Evolutionary conservation across 140 eudicot genomes (phyloP).

Genomic region (Flaveria floridana): DNA sequence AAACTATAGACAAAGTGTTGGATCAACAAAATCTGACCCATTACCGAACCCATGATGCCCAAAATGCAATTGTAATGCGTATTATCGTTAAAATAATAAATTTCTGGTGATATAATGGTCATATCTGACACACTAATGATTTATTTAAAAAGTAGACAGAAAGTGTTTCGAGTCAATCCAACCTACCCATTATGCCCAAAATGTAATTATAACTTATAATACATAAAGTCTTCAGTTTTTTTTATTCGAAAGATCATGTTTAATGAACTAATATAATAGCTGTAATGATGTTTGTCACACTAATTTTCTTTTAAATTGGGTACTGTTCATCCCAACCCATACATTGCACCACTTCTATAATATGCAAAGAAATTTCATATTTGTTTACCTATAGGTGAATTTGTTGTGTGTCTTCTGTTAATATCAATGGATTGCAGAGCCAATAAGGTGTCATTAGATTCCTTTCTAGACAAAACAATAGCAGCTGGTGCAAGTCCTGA

Average conservation of each 20-base stretch:
- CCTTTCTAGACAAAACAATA: constrained; percentile 74
- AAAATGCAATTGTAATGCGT: background rate
- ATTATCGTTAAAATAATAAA: background rate
- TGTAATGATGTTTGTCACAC: background rate
- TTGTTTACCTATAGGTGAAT: constrained; percentile 46
- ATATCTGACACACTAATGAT: background rate
- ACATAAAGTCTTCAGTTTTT: background rate
- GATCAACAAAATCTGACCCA: background rate
- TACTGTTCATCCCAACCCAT: background rate
- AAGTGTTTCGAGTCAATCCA: background rate
- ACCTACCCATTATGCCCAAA: too few species aligned
- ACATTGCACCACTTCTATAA: background rate
- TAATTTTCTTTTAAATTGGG: too few species aligned
- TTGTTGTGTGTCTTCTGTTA: constrained; percentile 56
- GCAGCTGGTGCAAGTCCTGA: constrained; percentile 98
- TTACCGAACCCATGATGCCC: background rate
- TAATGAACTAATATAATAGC: too few species aligned
- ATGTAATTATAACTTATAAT: background rate
- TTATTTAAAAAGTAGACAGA: background rate
- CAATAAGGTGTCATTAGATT: constrained; percentile 49
- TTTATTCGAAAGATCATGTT: background rate
- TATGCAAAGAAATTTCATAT: background rate
- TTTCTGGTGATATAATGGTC: background rate
- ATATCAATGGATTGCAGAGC: constrained; percentile 51
- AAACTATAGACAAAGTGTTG: background rate